phyloP scores from a whole-genome alignment of 2,329 filamentous ascomycete genomes.

The Thermothelomyces thermophilus region DNA sequence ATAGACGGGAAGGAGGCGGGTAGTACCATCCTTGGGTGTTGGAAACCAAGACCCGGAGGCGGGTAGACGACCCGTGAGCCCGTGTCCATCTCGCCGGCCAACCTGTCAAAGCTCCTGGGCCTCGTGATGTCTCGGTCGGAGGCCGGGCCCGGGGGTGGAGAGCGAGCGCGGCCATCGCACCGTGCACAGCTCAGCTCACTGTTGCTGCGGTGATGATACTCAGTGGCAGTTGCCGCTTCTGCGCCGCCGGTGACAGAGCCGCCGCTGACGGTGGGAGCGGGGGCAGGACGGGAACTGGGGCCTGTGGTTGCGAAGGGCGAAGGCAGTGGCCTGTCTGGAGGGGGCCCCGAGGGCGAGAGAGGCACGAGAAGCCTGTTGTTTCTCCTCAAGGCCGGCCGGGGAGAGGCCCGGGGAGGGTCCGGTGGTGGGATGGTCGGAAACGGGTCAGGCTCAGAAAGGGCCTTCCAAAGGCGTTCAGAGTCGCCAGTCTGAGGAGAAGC shows the following conservation, averaged over 20 bases:
- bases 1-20: too few relatives aligned
- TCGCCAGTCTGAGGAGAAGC: neutral
- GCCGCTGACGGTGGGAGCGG: neutral
- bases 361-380: neutral
- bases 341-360: neutral
- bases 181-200: neutral
- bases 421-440: neutral
- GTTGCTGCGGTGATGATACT: neutral
- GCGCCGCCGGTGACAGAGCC: too few relatives aligned
- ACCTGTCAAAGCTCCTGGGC: neutral
- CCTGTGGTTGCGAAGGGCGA: neutral
- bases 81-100: too few relatives aligned
- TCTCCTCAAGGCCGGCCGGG: neutral
- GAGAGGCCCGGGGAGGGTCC: neutral
- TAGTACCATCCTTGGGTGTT: too few relatives aligned
- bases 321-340: neutral
- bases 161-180: neutral
- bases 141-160: too few relatives aligned
- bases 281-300: neutral
- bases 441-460: slow-evolving; percentile 2
- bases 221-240: neutral
- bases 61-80: too few relatives aligned
- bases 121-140: neutral
- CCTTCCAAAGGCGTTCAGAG: neutral
- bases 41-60: too few relatives aligned